A percentile compares a stretch with the other conserved stretches of the same genome.
Evolutionary conservation across 2,329 filamentous ascomycete species (phyloP).

Genomic region (Ambrosiella cleistominuta): DNA sequence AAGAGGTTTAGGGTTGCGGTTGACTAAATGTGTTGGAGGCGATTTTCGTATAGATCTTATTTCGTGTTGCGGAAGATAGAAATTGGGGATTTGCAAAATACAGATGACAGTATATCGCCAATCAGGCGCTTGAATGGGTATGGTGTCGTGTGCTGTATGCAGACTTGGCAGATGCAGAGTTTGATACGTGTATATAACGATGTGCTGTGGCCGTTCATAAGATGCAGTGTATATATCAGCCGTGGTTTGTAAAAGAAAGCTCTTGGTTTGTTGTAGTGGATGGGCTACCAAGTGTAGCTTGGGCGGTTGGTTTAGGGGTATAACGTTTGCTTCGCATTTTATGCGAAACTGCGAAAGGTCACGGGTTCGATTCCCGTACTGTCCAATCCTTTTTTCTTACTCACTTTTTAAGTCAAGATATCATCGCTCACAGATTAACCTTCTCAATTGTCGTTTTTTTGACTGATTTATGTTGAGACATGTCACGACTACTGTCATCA

Average conservation of each 20-base stretch:
- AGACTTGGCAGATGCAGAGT: too few relatives aligned
- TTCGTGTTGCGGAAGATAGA: too few relatives aligned
- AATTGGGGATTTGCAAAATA: too few relatives aligned
- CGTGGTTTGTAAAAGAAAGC: not conserved
- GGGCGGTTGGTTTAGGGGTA: conserved; percentile 13
- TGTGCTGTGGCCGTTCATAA: too few relatives aligned
- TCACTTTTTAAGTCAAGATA: not conserved
- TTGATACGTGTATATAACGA: too few relatives aligned
- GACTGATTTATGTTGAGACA: not conserved
- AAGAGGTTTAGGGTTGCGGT: too few relatives aligned
- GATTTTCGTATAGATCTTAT: too few relatives aligned
- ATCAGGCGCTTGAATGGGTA: too few relatives aligned
- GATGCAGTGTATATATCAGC: too few relatives aligned
- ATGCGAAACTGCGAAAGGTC: conserved; percentile 11
- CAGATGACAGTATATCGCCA: too few relatives aligned
- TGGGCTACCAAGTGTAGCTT: not conserved
- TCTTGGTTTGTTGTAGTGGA: not conserved
- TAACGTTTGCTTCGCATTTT: conserved; percentile 13
- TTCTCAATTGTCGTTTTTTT: not conserved
- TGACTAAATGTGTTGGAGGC: too few relatives aligned
- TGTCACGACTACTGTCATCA: not conserved
- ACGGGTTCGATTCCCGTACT: conserved; percentile 13
- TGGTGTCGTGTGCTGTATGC: too few relatives aligned
- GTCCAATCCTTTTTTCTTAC: conserved; percentile 3
- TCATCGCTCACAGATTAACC: not conserved